Evolutionary conservation across 2,329 filamentous ascomycete genomes (phyloP), one percentile per base, ranked within the genome.

Genomic region (Mariannaea elegans): DNA sequence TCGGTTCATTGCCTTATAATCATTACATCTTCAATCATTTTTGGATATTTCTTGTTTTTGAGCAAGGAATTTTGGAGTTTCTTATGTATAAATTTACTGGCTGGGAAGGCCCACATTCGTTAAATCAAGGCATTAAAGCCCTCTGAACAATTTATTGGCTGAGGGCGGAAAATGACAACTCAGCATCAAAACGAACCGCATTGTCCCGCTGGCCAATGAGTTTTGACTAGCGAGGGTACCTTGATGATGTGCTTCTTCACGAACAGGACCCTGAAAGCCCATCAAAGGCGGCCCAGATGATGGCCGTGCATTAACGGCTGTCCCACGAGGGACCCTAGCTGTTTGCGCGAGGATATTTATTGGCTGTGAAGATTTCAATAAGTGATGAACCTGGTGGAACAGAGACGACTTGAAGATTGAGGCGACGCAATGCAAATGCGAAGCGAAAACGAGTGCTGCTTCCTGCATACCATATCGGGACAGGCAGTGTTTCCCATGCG

Each of bases 191-290:
- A 53, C 56, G 36, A 53, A 23, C 27, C 21, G 10, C 36, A 14
- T 42, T 48, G 48, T 42, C 49, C 55, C 49, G 48, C 56, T 48
- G 29, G 21, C 36, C 44, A 59, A 44, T 50, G 46, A 42, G 29
- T 42, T 10, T 36, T 23, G 18, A 29, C 29, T 18, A 39, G 38
- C 21, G 9, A 46, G 21, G 21, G 21, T n/a, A 10, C 34, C 7
- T n/a, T 21, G 27, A 23, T 12, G 49, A 57, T 53, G 42, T 52
- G 45, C 24, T 18, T 42, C 23, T 21, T 16, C 14, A 54, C 56
- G 56, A 59, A 59, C 56, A 45, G 50, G 56, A 59, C 56, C 56
- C 50, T 59, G 38, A 24, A 45, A 38, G 36, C 19, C 49, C 21
- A 54, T 50, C 46, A 27, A 19, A 31, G 34, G 27, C 21, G 29